Base-by-base conservation (phyloP, 1,139 yeast species). In the Scheffersomyces illinoinensis region DNA sequence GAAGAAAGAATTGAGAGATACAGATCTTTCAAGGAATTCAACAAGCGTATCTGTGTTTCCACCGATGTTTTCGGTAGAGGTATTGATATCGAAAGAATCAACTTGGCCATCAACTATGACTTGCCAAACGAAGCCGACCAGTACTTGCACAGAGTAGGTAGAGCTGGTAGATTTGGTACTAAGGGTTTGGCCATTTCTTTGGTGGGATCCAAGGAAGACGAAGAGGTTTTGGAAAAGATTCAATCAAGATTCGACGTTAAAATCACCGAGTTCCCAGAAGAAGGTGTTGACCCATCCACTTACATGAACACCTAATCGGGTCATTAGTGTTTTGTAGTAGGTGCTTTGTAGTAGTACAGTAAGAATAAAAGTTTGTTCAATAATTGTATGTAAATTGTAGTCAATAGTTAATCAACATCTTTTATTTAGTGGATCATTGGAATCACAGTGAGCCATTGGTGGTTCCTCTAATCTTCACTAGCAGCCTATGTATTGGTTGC, bases 101-200 rank as follows among this genome's bases (percentile, higher is more conserved):
- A 95, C 81, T 83, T 95, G 76, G 99, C 98, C 63, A 93, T 95
- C 83, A 95, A 95, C 84, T 95, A 95, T 78, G 99, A 95, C 79
- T 81, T 91, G 79, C 90, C 90, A 67, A 82, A 78, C 66, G 97
- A 92, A 80, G 97, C 98, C 64, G 99, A 95, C 79, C 98, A 95
- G 79, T 95, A 95, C 80, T 87, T 95, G 75, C 99, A 95, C 84
- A 91, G 99, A 83, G 99, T 95, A 63, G 99, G 99, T 75, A 93
- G 99, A 87, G 99, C 99, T 68, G 99, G 99, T 80, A 93, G 99
- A 85, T 95, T 95, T 72, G 99, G 99, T 84, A 95, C 99, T 75
- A 95, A 95, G 83, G 99, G 99, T 81, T 88, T 95, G 71, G 97
- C 98, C 58, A 85, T 95, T 62, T 92, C 98, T 55, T 91, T 95